phyloP scores from a whole-genome alignment of 1,284 basidiomycete species.

The Coniferiporia sulphurascens region DNA sequence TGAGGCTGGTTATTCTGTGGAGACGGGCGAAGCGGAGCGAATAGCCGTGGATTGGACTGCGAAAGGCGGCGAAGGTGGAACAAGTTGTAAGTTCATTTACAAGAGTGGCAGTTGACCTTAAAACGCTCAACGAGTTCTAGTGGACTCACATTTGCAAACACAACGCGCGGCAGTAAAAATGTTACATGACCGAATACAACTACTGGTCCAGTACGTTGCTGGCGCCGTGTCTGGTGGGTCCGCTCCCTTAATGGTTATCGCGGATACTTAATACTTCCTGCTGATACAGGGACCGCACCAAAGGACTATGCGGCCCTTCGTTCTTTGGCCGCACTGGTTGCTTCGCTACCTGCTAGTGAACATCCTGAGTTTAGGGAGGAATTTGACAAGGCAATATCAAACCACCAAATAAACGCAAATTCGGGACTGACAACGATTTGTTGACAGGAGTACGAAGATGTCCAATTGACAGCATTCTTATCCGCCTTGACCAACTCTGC shows the following conservation, averaged over 20 bases:
- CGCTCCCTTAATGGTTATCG: neutral
- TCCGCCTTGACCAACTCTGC: slow-evolving; percentile 86
- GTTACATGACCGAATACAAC: slow-evolving; percentile 85
- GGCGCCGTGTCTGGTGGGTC: slow-evolving; percentile 66
- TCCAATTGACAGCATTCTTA: slow-evolving; percentile 87
- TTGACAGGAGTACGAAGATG: slow-evolving; percentile 88
- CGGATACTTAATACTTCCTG: neutral
- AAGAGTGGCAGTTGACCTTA: neutral
- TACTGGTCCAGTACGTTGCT: slow-evolving; percentile 80
- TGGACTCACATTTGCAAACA: slow-evolving; percentile 84
- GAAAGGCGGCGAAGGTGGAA: slow-evolving; percentile 81
- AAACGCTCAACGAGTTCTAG: slow-evolving; percentile 37
- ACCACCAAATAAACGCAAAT: slow-evolving; percentile 15
- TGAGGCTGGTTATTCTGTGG: slow-evolving; percentile 80
- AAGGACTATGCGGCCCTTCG: slow-evolving; percentile 81
- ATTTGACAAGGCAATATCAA: slow-evolving; percentile 66
- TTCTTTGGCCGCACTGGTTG: slow-evolving; percentile 79
- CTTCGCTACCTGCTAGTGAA: slow-evolving; percentile 82
- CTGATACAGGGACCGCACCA: slow-evolving; percentile 48
- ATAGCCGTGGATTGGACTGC: slow-evolving; percentile 97
- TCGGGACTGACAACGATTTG: neutral
- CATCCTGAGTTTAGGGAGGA: slow-evolving; percentile 77
- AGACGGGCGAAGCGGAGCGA: slow-evolving; percentile 96
- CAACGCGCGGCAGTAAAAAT: slow-evolving; percentile 95
- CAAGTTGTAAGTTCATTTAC: slow-evolving; percentile 53